Percentiles rank a stretch among this genome's conserved stretches.
These are phyloP conservation scores for Priceomyces fermenticarens DNA, from an alignment of 805 yeast genomes.

Conservation along the genomic window DNA sequence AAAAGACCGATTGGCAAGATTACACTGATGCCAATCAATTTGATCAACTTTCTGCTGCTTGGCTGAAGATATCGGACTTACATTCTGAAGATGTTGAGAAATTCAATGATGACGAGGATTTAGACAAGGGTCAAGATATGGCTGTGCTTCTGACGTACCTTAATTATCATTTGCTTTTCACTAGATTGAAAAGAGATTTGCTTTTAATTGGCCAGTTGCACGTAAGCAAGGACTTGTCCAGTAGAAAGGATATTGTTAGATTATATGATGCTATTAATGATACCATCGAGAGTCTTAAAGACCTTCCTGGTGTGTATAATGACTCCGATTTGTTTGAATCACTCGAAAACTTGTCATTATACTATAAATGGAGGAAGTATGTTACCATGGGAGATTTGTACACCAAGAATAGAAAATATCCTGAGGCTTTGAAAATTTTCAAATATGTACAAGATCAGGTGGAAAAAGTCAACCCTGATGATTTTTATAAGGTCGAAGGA, in stretches of 20 bases:
- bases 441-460: conserved; percentile 19
- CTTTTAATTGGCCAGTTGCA: conserved; percentile 39
- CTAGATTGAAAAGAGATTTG: conserved; percentile 71
- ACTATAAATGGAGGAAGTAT: conserved; percentile 45
- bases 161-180: conserved; percentile 61
- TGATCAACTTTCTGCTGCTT: conserved; percentile 56
- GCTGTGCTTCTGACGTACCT: conserved; percentile 76
- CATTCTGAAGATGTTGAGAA: conserved; percentile 57
- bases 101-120: conserved; percentile 46
- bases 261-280: conserved; percentile 49
- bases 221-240: conserved; percentile 20
- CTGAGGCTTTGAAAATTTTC: conserved; percentile 47
- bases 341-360: conserved; percentile 47
- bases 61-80: conserved; percentile 66
- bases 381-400: conserved; percentile 45
- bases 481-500: conserved; percentile 29
- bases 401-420: conserved; percentile 35
- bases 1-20: conserved; percentile 16
- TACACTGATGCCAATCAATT: conserved; percentile 44
- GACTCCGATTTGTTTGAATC: conserved; percentile 66
- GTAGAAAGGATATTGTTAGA: conserved; percentile 43
- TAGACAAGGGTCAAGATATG: conserved; percentile 61
- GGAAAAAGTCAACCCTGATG: conserved; percentile 7
- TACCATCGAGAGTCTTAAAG: conserved; percentile 59
- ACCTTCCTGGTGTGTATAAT: conserved; percentile 88